These are phyloP conservation scores for Aureoboletus auriporus DNA, from an alignment of 768 basidiomycete genomes.

Conservation along the genomic window DNA sequence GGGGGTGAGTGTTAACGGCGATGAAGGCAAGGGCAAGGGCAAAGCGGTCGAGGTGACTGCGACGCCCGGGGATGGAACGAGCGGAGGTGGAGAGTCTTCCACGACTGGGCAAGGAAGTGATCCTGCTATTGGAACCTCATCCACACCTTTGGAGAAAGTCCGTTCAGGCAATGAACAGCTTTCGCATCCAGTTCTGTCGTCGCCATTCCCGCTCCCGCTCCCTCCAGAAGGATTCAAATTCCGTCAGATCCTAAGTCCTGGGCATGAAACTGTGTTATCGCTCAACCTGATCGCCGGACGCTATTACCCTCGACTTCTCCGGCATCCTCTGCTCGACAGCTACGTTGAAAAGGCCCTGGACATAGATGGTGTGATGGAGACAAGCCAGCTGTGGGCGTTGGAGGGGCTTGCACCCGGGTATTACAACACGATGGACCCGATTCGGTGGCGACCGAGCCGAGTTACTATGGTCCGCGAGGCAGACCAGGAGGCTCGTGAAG, in stretches of 20 bases:
- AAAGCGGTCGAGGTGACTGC: constrained; percentile 27
- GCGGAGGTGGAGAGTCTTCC: neutral
- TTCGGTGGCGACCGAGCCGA: constrained; percentile 49
- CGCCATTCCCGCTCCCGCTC: constrained; percentile 47
- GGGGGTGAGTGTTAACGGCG: constrained; percentile 10
- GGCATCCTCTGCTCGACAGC: constrained; percentile 55
- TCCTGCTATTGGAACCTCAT: constrained; percentile 11
- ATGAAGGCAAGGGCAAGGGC: constrained; percentile 27
- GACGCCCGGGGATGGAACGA: constrained; percentile 4
- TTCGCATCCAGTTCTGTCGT: constrained; percentile 33
- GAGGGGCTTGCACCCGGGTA: constrained; percentile 68
- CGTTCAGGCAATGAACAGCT: constrained; percentile 28
- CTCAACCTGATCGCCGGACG: constrained; percentile 71
- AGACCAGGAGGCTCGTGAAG: constrained; percentile 42
- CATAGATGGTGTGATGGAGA: constrained; percentile 34
- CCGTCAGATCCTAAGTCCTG: constrained; percentile 58
- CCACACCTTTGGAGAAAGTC: constrained; percentile 12
- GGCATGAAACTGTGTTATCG: constrained; percentile 62
- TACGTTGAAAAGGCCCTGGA: constrained; percentile 38
- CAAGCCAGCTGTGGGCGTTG: constrained; percentile 61
- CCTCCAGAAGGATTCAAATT: constrained; percentile 69
- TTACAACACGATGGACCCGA: constrained; percentile 69
- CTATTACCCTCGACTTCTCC: constrained; percentile 72
- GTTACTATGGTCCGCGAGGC: constrained; percentile 61
- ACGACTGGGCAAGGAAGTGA: constrained; percentile 13